Base-by-base conservation (phyloP, 768 basidiomycete species). In the Leccinum fibrillosum region DNA sequence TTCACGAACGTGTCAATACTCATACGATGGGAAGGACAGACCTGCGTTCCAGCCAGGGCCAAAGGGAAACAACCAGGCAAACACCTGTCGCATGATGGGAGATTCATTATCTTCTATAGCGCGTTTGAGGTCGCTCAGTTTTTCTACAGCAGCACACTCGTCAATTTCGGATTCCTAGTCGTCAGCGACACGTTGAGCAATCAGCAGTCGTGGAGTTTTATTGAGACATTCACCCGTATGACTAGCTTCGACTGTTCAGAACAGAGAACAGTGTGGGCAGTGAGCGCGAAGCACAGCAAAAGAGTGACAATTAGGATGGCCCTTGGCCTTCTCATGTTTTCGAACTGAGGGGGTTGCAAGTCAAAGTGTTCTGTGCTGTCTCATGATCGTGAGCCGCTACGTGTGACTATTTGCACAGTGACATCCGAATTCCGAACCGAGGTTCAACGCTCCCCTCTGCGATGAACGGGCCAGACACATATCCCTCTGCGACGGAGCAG, bases 41-140 rank as follows among this genome's bases (percentile, higher is more conserved):
- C 82, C 80, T 39, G 90, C 88, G 73, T 94, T 94, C 86, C 87
- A 91, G 7, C 85, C 93, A 58, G 92, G 92, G 34, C 90, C 89
- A 67, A 95, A 96, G 35, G 93, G 93, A 69, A 96, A 96, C 57
- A 94, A 75, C 76, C 83, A 83, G 5, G 81, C 77, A 74, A 95
- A 95, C 35, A 92, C 79, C 66, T 85, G 82, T 56, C 88, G 86
- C 85, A 94, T 84, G 49, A 91, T 70, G 30, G 89, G 87, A 26
- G 89, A 91, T 70, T 85, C 80, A 57, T 79, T 72, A 45, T 78
- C 84, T 62, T 89, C 87, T 28, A 89, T 72, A 9, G 79, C 76
- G 55, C 74, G 69, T 70, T 90, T 90, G 54, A 92, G 76, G 53
- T 77, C 72, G 66, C 80, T 80, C 54, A 92, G 77, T 66, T 74